These are phyloP conservation scores for Fusarium vanettenii DNA, from an alignment of 2,329 filamentous ascomycete genomes.

Conservation along the genomic window DNA sequence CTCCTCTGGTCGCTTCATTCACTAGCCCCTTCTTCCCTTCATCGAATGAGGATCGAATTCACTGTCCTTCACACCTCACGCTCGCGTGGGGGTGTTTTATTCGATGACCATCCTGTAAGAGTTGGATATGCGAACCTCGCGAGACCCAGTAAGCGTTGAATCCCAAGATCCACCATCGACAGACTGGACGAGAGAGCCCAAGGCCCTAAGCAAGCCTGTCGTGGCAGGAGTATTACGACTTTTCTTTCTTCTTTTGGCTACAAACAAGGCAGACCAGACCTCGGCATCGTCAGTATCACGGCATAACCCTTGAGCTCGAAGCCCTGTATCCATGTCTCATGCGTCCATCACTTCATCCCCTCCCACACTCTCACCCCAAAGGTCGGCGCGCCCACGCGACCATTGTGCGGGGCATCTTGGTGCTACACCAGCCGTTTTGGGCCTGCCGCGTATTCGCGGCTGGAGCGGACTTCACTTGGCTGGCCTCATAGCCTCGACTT, in stretches of 20 bases:
- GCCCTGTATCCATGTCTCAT: conserved; percentile 10
- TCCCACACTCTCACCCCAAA: not conserved
- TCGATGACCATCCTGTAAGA: not conserved
- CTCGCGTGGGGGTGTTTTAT: conserved; percentile 14
- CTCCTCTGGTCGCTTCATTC: not conserved
- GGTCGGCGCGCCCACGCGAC: conserved; percentile 8
- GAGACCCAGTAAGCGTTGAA: conserved; percentile 1
- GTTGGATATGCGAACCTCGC: not conserved
- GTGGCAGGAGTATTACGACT: not conserved
- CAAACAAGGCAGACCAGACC: not conserved
- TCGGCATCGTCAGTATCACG: conserved; percentile 2
- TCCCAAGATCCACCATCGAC: conserved; percentile 3
- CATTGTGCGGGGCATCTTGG: conserved; percentile 25
- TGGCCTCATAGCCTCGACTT: conserved; percentile 24
- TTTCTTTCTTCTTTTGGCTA: not conserved
- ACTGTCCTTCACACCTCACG: conserved; percentile 9
- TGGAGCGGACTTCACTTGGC: conserved; percentile 23
- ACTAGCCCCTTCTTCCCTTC: not conserved
- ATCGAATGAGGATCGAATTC: not conserved
- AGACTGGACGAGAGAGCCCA: not conserved
- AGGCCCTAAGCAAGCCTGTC: not conserved
- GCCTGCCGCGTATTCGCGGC: conserved; percentile 21
- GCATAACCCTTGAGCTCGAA: conserved; percentile 1
- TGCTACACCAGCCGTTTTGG: conserved; percentile 25
- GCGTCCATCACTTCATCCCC: conserved; percentile 10